Evolutionary conservation across 371 early-diverging fungal genomes (phyloP).

Genomic region (Dichotomocladium elegans): DNA sequence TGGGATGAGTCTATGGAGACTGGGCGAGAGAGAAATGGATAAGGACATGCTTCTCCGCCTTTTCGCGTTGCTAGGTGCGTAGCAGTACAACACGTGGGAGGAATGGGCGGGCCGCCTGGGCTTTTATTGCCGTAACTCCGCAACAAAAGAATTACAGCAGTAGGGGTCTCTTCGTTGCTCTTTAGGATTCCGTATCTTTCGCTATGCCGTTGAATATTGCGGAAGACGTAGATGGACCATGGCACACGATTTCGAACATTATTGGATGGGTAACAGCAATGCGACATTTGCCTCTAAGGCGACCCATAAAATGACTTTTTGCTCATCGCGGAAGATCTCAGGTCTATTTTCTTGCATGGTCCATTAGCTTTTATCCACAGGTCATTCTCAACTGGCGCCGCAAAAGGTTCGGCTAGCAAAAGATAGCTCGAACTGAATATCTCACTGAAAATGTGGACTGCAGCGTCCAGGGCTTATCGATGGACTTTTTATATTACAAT

Average conservation of each 20-base stretch:
- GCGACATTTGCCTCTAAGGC: background rate
- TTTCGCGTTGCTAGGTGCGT: no score
- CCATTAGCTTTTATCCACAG: slow-evolving; percentile 42
- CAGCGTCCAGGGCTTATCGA: slow-evolving; percentile 83
- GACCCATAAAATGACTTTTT: background rate
- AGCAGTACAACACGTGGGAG: no score
- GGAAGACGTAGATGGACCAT: slow-evolving; percentile 7
- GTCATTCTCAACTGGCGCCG: slow-evolving; percentile 28
- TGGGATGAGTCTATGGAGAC: no score
- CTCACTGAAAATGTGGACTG: background rate
- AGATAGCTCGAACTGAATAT: no score
- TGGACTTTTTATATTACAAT: slow-evolving; percentile 88
- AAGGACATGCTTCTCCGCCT: no score
- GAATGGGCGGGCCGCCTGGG: no score
- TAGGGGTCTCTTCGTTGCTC: no score
- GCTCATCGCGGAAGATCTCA: background rate
- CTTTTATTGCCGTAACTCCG: no score
- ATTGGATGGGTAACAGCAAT: slow-evolving; percentile 39
- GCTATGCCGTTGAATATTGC: no score
- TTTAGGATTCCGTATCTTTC: no score
- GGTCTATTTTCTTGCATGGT: slow-evolving; percentile 44
- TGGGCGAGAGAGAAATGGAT: no score
- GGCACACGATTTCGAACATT: slow-evolving; percentile 26
- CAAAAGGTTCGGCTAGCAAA: slow-evolving; percentile 16
- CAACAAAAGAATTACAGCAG: no score